Evolutionary conservation across 495 filamentous ascomycete genomes (phyloP), one percentile per base, ranked within the genome.

Genomic region (Penicillium dipodomyicola): DNA sequence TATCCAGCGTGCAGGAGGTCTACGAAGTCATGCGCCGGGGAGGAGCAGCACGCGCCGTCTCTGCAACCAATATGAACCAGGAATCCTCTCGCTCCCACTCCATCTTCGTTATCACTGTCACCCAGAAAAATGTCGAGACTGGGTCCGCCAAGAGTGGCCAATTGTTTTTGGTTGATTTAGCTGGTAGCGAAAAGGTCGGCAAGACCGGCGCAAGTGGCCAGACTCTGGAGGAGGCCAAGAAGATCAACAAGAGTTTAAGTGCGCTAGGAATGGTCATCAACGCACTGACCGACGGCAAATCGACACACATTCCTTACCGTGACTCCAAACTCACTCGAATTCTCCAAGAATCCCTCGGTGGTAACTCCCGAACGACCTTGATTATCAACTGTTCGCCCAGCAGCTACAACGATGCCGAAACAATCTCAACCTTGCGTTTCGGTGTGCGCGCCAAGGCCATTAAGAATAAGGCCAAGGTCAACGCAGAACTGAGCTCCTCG

Each of bases 391-490:
- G 93, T 71, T 97, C 95, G 25, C 94, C 94, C 1, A 96, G 90
- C 71, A 96, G 91, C 65, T 98, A 97, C 76, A 98, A 98, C 74
- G 94, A 96, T 74, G 86, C 86, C 50, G 94, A 98, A 78, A 98
- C 94, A 0, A 73, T 98, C 47, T 90, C 91, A 33, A 98, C 94
- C 9, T 78, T 98, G 44, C 84, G 93, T 29, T 98, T 98, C 70
- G 94, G 94, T 80, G 93, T 96, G 71, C 81, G 94, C 63, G 94
- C 94, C 40, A 98, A 98, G 80, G 87, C 92, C 0, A 98, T 98
- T 74, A 97, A 98, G 87, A 97, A 98, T 77, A 97, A 97, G 80
- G 94, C 94, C 67, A 97, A 97, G 89, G 87, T 98, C 79, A 98
- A 98, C 70, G 92, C 92, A 41, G 94, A 98, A 69, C 82, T 97